Evolutionary conservation across 2,329 filamentous ascomycete species (phyloP), one percentile per base, ranked within the genome.

Genomic region (Aspergillus fumigatus): DNA sequence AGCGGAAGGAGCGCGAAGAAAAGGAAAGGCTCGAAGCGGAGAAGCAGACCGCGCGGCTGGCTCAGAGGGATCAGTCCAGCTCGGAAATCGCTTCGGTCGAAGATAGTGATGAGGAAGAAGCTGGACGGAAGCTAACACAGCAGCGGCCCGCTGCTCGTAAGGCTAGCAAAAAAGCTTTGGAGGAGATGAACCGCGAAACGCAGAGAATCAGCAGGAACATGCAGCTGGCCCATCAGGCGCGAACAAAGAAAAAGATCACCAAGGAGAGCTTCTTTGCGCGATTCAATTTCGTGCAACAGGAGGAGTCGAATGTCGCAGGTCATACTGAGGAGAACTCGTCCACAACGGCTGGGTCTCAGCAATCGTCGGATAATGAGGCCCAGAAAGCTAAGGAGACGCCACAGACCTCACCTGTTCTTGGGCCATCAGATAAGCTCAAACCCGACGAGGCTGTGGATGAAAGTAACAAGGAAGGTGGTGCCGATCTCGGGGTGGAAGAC

Each of bases 181-280:
- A 97, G 70, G 93, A 97, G 64, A 97, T 99, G 88, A 88, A 89
- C 65, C 85, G 91, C 56, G 94, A 99, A 74, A 97, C 93, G 1
- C 94, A 99, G 76, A 86, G 94, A 29, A 84, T 99, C 77, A 88
- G 85, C 63, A 84, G 94, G 62, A 95, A 89, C 69, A 89, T 96
- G 84, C 93, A 97, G 73, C 82, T 99, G 50, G 85, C 89, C 1
- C 92, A 97, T 72, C 87, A 96, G 70, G 89, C 90, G 25, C 90
- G 88, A 75, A 96, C 91, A 1, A 92, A 89, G 74, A 97, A 94
- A 80, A 96, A 91, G 76, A 89, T 96, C 62, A 86, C 88, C 6
- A 94, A 92, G 64, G 84, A 86, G 40, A 89, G 89, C 57, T 80
- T 99, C 1, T 89, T 97, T 67, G 87, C 90, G 53, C 84, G 84